Evolutionary conservation across 108 stramenopile species (phyloP).

Genomic region (Schizochytrium sp.): DNA sequence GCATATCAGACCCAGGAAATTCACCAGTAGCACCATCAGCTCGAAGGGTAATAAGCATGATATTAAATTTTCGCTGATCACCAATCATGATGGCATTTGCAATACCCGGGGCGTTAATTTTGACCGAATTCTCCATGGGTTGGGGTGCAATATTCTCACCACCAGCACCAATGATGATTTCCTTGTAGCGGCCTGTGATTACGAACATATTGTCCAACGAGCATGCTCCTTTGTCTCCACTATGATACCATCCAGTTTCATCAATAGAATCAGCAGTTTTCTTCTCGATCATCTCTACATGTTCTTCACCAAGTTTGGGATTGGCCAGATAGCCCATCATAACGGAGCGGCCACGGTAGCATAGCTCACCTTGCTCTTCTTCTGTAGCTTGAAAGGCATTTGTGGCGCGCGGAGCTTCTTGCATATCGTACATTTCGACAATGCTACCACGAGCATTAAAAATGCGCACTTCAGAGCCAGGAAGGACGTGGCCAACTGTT

Average conservation of each 20-base stretch:
- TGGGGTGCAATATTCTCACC: slow-evolving; percentile 76
- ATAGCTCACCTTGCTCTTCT: slow-evolving; percentile 73
- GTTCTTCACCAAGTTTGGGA: slow-evolving; percentile 69
- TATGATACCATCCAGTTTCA: slow-evolving; percentile 78
- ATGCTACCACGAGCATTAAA: background rate
- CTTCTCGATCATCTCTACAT: slow-evolving; percentile 67
- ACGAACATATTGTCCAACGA: slow-evolving; percentile 52
- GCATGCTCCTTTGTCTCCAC: slow-evolving; percentile 74
- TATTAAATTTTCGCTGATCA: slow-evolving; percentile 75
- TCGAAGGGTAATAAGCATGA: slow-evolving; percentile 70
- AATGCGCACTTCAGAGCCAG: slow-evolving; percentile 44
- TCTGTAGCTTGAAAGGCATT: slow-evolving; percentile 31
- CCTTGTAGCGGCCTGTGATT: slow-evolving; percentile 71
- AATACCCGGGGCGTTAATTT: slow-evolving; percentile 68
- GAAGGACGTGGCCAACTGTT: slow-evolving; percentile 57
- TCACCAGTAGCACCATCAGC: slow-evolving; percentile 64
- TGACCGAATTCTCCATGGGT: slow-evolving; percentile 75
- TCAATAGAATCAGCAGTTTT: slow-evolving; percentile 79
- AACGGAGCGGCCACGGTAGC: slow-evolving; percentile 82
- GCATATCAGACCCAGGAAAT: slow-evolving; percentile 38
- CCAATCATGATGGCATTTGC: slow-evolving; percentile 76
- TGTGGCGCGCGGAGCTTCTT: slow-evolving; percentile 12
- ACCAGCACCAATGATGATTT: slow-evolving; percentile 75
- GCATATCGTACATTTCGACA: background rate
- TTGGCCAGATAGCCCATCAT: slow-evolving; percentile 83